phyloP scores from a whole-genome alignment of 2,329 filamentous ascomycete genomes.

The Plenodomus lindquistii region DNA sequence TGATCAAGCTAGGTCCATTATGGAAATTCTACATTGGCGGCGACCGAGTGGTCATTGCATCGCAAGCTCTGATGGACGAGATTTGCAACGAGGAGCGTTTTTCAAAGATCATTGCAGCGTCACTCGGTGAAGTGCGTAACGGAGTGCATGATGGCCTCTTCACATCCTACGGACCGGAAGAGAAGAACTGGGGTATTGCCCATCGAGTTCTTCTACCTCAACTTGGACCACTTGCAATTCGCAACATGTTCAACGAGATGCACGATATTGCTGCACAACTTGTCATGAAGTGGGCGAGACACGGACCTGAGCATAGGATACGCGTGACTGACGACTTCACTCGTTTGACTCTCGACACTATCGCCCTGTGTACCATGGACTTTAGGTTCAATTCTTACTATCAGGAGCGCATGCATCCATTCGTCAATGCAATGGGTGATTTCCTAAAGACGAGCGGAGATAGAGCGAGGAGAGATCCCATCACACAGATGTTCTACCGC shows the following conservation, averaged over 20 bases:
- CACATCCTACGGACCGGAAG: constrained; percentile 45
- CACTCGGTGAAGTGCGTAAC: constrained; percentile 40
- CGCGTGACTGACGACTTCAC: constrained; percentile 46
- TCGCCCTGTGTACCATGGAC: constrained; percentile 47
- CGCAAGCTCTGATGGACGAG: constrained; percentile 45
- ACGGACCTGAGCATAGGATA: constrained; percentile 43
- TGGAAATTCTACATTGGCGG: constrained; percentile 38
- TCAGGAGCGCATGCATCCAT: constrained; percentile 41
- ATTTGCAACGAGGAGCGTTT: constrained; percentile 46
- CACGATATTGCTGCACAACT: constrained; percentile 67
- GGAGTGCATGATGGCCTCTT: constrained; percentile 48
- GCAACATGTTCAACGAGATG: constrained; percentile 64
- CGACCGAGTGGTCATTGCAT: constrained; percentile 35
- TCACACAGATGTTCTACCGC: constrained; percentile 42
- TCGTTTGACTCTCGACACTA: constrained; percentile 43
- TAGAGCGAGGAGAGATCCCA: constrained; percentile 33
- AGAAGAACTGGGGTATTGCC: constrained; percentile 58
- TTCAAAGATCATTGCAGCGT: constrained; percentile 33
- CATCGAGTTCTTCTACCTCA: constrained; percentile 68
- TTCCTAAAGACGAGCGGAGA: constrained; percentile 44
- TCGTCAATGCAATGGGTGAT: constrained; percentile 44
- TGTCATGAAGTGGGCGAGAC: constrained; percentile 69
- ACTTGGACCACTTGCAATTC: constrained; percentile 70
- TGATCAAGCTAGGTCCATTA: constrained; percentile 32
- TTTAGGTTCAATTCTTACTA: constrained; percentile 50